A percentile compares a stretch with the other conserved stretches of the same genome.
These are phyloP conservation scores for Cinchona pubescens DNA, from an alignment of 257 asterid genomes.

Conservation along the genomic window DNA sequence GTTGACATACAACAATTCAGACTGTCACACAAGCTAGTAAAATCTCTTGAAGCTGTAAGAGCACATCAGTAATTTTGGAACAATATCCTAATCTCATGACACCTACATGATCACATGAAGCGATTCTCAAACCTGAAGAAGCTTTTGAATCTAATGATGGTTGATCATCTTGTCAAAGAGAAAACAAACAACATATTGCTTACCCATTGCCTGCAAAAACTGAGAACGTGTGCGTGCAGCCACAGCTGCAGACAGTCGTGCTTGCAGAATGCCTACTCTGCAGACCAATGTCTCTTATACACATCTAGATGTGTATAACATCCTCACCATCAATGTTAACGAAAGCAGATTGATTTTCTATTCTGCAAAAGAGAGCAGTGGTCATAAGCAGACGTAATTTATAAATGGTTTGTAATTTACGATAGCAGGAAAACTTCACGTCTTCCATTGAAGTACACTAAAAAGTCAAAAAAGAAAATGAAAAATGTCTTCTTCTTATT, in stretches of 20 bases:
- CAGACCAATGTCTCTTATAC: slow-evolving; percentile 78
- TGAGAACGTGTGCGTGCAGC: slow-evolving; percentile 90
- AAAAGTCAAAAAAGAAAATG: not conserved
- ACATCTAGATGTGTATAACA: too few relatives aligned
- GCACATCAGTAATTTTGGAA: not conserved
- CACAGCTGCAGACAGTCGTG: slow-evolving; percentile 93
- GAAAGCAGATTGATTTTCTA: slow-evolving; percentile 42
- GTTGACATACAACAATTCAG: slow-evolving; percentile 9
- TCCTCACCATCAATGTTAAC: slow-evolving; percentile 77
- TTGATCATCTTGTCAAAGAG: not conserved
- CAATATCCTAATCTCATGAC: too few relatives aligned
- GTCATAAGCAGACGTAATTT: not conserved
- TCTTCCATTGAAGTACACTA: not conserved
- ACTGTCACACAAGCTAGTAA: slow-evolving; percentile 8
- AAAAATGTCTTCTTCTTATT: not conserved
- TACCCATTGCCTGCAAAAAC: slow-evolving; percentile 94
- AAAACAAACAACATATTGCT: slow-evolving; percentile 15
- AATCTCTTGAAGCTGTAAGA: not conserved
- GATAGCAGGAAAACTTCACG: not conserved
- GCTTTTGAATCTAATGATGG: not conserved
- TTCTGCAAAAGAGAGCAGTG: slow-evolving; percentile 36
- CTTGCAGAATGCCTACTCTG: slow-evolving; percentile 65
- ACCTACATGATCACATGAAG: not conserved
- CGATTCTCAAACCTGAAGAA: not conserved
- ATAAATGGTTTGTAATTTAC: not conserved